Evolutionary conservation across 176 grass and related monocot species (phyloP).

Genomic region (Poa pratensis): DNA sequence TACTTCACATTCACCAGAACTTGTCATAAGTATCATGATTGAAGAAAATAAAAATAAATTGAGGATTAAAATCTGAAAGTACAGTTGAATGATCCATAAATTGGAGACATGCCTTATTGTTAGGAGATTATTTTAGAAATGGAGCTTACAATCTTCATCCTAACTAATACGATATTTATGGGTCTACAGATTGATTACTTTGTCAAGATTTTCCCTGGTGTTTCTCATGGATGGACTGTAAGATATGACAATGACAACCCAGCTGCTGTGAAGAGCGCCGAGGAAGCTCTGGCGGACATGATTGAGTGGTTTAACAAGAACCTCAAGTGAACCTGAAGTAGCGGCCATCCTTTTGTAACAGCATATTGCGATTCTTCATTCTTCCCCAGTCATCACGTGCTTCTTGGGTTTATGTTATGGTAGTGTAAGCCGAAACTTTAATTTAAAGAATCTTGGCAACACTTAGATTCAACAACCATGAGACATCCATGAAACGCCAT

Average conservation of each 20-base stretch:
- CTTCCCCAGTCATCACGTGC: too few species aligned
- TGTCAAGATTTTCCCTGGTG: conserved; percentile 71
- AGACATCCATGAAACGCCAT: too few species aligned
- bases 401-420: too few species aligned
- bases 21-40: neutral
- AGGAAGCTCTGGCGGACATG: conserved; percentile 60
- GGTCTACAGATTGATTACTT: conserved; percentile 48
- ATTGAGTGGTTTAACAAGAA: conserved; percentile 59
- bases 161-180: neutral
- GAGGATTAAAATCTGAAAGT: neutral
- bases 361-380: too few species aligned
- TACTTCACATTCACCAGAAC: neutral
- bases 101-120: neutral
- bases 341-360: too few species aligned
- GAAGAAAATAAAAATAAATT: neutral
- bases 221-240: conserved; percentile 62
- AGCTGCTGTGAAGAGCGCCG: conserved; percentile 50
- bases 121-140: neutral
- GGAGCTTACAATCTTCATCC: neutral
- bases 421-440: too few species aligned
- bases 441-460: too few species aligned
- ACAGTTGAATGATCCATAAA: neutral
- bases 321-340: conserved; percentile 34
- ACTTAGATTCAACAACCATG: too few species aligned
- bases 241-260: conserved; percentile 51